Evolutionary conservation across 2,329 filamentous ascomycete species (phyloP), one percentile per base, ranked within the genome.

Genomic region (Clarireedia hainanense): DNA sequence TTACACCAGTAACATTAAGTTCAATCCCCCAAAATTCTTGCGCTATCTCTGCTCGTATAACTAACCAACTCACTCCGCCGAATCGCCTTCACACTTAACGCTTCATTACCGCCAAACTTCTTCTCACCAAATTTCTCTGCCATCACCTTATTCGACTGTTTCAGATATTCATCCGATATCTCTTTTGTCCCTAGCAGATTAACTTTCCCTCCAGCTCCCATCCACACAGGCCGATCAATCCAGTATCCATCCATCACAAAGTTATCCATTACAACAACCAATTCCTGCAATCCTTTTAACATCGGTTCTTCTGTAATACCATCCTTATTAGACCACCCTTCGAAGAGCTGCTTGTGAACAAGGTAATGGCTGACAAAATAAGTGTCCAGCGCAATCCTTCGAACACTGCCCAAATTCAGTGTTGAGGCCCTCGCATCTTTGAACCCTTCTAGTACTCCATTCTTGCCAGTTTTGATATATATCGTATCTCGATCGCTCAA

Each of bases 301-400:
- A 55, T 20, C 26, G 53, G 47, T 20, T 50, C 12, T 27, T 30
- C n/a, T 15, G 12, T n/a, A 20, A 6, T 4, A 26, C 14, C 37
- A 17, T 23, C 17, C 7, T 12, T 10, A 30, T 30, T n/a, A 2
- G n/a, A 4, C 53, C 53, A 55, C 4, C 53, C 47, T 17, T 23
- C 37, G 27, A 55, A 55, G 3, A 52, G 23, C 9, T 55, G 53
- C 36, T 36, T 51, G 9, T 43, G 23, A 20, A 55, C 17, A 14
- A 55, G n/a, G 20, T 55, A 45, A 34, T 55, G 47, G 6, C 20
- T 15, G 14, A 17, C 14, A 20, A 12, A 51, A 15, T 20, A 27
- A 4, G 15, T 4, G 10, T 55, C 39, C 3, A 55, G n/a, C 2
- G 39, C 53, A 2, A 55, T 27, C 10, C 42, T 37, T 14, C 12